These are phyloP conservation scores for Cladosporium sp. DNA, from an alignment of 2,329 filamentous ascomycete genomes.

Conservation along the genomic window DNA sequence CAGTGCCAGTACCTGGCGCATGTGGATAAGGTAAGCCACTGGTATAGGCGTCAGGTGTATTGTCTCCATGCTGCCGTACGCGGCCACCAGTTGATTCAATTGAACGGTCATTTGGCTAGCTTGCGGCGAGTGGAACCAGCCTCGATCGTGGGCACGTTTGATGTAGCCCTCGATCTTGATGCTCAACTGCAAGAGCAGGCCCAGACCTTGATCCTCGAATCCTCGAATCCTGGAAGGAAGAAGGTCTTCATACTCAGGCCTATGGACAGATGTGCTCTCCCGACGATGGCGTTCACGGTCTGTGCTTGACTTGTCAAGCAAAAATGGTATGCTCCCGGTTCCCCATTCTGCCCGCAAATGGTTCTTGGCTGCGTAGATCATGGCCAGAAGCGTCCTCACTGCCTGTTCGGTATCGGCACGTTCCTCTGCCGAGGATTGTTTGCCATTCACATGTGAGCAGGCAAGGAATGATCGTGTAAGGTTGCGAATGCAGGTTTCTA, in stretches of 20 bases:
- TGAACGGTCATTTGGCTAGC: slow-evolving; percentile 61
- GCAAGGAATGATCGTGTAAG: slow-evolving; percentile 59
- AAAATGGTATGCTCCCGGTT: slow-evolving; percentile 41
- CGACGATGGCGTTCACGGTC: slow-evolving; percentile 31
- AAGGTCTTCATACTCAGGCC: slow-evolving; percentile 40
- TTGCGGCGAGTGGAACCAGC: slow-evolving; percentile 63
- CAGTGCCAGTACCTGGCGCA: slow-evolving; percentile 64
- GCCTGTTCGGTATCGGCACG: slow-evolving; percentile 60
- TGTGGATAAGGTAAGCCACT: slow-evolving; percentile 66
- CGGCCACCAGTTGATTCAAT: slow-evolving; percentile 58
- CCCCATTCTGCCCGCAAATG: slow-evolving; percentile 66
- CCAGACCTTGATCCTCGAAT: slow-evolving; percentile 61
- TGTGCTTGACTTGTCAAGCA: slow-evolving; percentile 24
- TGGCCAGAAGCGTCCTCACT: slow-evolving; percentile 60
- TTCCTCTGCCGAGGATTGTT: slow-evolving; percentile 46
- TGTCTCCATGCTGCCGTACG: slow-evolving; percentile 66
- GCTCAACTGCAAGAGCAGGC: slow-evolving; percentile 61
- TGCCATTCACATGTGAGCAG: slow-evolving; percentile 41
- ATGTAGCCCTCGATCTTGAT: slow-evolving; percentile 64
- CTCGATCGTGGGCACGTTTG: slow-evolving; percentile 56
- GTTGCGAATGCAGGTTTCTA: slow-evolving; percentile 62
- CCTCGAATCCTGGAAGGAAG: slow-evolving; percentile 37
- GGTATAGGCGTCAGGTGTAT: slow-evolving; percentile 66
- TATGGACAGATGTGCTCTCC: slow-evolving; percentile 35
- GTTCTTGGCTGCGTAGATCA: slow-evolving; percentile 66